These are phyloP conservation scores for Torulaspora microellipsoides DNA, from an alignment of 805 yeast genomes.

Conservation along the genomic window DNA sequence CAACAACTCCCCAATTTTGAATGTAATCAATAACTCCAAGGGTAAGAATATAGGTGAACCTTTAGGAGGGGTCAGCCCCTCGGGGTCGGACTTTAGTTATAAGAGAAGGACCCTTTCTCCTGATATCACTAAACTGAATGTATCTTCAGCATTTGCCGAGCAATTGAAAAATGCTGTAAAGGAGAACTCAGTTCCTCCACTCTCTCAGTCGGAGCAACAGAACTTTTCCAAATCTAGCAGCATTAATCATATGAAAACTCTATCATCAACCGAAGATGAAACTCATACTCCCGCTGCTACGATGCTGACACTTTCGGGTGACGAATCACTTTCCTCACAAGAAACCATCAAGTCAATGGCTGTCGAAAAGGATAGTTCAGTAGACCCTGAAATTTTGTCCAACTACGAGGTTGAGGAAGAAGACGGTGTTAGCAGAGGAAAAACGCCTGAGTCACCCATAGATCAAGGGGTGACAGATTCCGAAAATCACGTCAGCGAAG, in stretches of 20 bases:
- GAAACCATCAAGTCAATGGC: constrained; percentile 1
- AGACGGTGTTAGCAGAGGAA: neutral
- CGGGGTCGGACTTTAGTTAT: constrained; percentile 19
- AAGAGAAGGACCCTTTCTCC: constrained; percentile 31
- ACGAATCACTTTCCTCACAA: constrained; percentile 1
- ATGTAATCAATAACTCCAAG: constrained; percentile 3
- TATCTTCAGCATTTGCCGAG: constrained; percentile 37
- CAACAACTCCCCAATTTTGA: constrained; percentile 6
- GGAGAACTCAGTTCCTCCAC: constrained; percentile 9
- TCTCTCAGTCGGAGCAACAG: constrained; percentile 6
- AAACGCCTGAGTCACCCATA: constrained; percentile 21
- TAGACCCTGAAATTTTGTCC: neutral
- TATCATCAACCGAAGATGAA: neutral
- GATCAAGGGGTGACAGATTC: constrained; percentile 17
- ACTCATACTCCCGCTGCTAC: neutral
- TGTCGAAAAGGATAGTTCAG: neutral
- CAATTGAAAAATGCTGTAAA: constrained; percentile 28
- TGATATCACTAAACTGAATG: constrained; percentile 32
- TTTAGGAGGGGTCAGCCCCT: neutral
- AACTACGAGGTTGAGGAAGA: neutral
- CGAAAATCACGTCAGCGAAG: constrained; percentile 13
- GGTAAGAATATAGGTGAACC: neutral
- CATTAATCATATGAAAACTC: no score
- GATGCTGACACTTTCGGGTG: neutral
- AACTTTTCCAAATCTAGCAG: neutral